Evolutionary conservation across 2,329 filamentous ascomycete genomes (phyloP), one percentile per base, ranked within the genome.

Genomic region (Dactylellina parvicollis): DNA sequence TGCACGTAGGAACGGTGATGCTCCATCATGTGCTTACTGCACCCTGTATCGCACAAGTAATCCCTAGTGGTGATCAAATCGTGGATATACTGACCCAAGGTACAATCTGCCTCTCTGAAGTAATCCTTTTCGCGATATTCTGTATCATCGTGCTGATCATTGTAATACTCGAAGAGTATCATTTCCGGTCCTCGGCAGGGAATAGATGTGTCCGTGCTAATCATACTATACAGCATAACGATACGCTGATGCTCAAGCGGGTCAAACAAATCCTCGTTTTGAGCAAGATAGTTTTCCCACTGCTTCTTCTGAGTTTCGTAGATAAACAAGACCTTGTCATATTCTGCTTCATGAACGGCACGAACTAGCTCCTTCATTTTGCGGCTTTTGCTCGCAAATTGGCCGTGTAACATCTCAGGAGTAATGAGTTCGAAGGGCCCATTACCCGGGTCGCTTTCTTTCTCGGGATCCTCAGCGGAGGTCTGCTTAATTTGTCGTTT

Each of bases 1-100:
- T 99, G 95, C 0, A 99, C 96, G 78, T 99, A 99, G 42, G 96
- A 96, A 64, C 93, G 88, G 80, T 98, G 93, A 80, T 99, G 95
- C 77, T 97, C 91, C 61, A 89, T 86, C 90, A 98, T 92, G 76
- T 88, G 90, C 74, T 90, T 89, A 76, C 94, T 92, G 79, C 96
- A 99, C 77, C 92, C 92, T 9, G 90, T 88, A 46, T 88, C 88
- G 80, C 95, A 99, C 1, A 89, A 84, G n/a, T 88, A 86, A 75
- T 90, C 87, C 26, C 92, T 91, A 71, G 86, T 86, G 50, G 90
- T 86, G 78, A 92, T 96, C 14, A 98, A 82, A 77, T 96, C 92
- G 80, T 98, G 93, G 3, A 99, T 90, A 79, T 96, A 99, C 80
- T 97, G 94, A 0, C 95, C 95, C 24, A 99, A 82, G 0, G 95